Evolutionary conservation across 1,284 basidiomycete genomes (phyloP), one percentile per base, ranked within the genome.

Genomic region (Mycosarcoma mackinlayi): DNA sequence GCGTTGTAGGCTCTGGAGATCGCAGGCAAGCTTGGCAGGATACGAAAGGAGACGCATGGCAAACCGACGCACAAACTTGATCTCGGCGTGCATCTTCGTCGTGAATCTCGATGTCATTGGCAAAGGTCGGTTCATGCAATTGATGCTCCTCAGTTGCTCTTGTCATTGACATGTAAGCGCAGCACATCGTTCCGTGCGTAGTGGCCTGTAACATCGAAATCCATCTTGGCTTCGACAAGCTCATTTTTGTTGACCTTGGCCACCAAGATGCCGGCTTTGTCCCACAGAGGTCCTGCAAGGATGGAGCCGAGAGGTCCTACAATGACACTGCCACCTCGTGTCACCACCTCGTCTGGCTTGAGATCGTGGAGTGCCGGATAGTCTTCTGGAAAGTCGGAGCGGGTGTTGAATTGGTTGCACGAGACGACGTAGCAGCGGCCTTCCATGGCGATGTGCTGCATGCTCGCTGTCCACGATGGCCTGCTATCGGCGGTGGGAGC

Each of bases 391-490:
- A 87, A 90, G 78, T 90, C 87, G 28, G 57, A 35, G 7, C 58
- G 54, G 7, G 45, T 52, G 57, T 63, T 75, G 63, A 73, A 77
- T 76, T 89, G 90, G 77, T 87, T 90, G 16, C 86, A 88, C 16
- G 88, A 86, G 24, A 90, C 83, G 37, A 91, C 91, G 79, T 90
- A 91, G 83, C 89, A 90, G 23, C 90, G 86, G 2, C 90, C 91
- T 82, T 92, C 90, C 48, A 89, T 84, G 1, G 90, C 90, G 48
- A 92, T 89, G 76, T 91, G 89, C 48, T 85, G 83, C 89, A 91
- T 90, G 1, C 87, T 87, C 53, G 85, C 84, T 61, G 86, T 85
- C 90, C 90, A 91, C 1, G 84, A 85, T 1, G 86, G 86, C 11
- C 90, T 85, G 3, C 86, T 85, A 75, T 92, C 91, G 24, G 91